phyloP scores from a whole-genome alignment of 129 eudicot species.

The Chrysanthemum makinoi region DNA sequence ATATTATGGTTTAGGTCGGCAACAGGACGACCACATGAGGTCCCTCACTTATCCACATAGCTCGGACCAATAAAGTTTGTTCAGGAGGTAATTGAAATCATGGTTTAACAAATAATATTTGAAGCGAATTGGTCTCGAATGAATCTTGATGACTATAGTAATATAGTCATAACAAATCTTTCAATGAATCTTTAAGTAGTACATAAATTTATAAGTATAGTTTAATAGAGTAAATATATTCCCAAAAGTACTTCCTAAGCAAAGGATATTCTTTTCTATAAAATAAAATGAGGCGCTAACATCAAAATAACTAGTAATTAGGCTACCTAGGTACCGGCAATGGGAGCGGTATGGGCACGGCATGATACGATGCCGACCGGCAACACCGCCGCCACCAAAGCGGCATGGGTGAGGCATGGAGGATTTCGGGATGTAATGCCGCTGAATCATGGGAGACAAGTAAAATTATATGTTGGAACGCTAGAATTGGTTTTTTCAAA shows the following conservation, averaged over 20 bases:
- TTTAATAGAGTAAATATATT: conserved; percentile 31
- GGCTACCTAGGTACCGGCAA: conserved; percentile 41
- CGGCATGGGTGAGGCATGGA: too few relatives aligned
- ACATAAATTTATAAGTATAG: conserved; percentile 21
- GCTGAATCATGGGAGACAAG: too few relatives aligned
- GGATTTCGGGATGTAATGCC: too few relatives aligned
- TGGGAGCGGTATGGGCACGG: too few relatives aligned
- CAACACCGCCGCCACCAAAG: too few relatives aligned
- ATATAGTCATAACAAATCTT: neutral
- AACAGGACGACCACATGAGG: too few relatives aligned
- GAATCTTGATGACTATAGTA: neutral
- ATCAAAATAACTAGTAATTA: conserved; percentile 32
- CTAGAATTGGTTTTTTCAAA: too few relatives aligned
- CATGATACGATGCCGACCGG: too few relatives aligned
- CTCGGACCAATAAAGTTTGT: neutral
- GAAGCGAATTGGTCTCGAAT: neutral
- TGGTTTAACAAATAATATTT: neutral
- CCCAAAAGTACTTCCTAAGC: conserved; percentile 35
- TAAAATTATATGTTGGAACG: too few relatives aligned
- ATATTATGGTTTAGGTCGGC: too few relatives aligned
- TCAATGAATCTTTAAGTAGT: conserved; percentile 11
- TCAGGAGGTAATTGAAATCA: neutral
- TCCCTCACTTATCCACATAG: neutral
- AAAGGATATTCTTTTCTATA: conserved; percentile 40
- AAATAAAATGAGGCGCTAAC: conserved; percentile 27